phyloP scores from a whole-genome alignment of 495 filamentous ascomycete genomes.

The Lasiosphaeria ovina region DNA sequence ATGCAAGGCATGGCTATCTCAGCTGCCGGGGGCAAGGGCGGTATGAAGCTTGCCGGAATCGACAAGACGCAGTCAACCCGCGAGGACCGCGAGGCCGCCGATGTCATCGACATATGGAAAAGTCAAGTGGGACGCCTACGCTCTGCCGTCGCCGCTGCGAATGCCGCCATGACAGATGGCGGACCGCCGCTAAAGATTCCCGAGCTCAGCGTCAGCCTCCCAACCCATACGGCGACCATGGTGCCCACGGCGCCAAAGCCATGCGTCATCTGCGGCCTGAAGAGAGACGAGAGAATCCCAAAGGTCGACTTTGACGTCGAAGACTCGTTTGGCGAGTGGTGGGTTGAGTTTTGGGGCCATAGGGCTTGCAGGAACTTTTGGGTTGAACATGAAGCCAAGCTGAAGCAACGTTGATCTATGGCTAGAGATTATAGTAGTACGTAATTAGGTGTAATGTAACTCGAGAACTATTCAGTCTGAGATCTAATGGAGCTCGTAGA shows the following conservation, averaged over 20 bases:
- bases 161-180: slow-evolving; percentile 29
- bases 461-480: too few species aligned
- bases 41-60: slow-evolving; percentile 86
- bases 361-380: slow-evolving; percentile 80
- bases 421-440: not conserved
- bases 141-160: slow-evolving; percentile 55
- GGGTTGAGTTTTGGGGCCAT: slow-evolving; percentile 88
- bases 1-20: slow-evolving; percentile 87
- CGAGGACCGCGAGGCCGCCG: slow-evolving; percentile 84
- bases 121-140: slow-evolving; percentile 61
- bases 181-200: slow-evolving; percentile 53
- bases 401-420: slow-evolving; percentile 52
- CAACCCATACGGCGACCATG: slow-evolving; percentile 60
- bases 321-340: slow-evolving; percentile 95
- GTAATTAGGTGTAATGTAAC: not conserved
- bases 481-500: not conserved
- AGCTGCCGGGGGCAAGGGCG: slow-evolving; percentile 58
- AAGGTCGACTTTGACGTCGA: slow-evolving; percentile 74
- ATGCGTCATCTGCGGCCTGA: slow-evolving; percentile 88
- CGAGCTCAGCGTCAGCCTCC: slow-evolving; percentile 62
- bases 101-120: slow-evolving; percentile 73
- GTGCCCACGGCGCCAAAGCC: slow-evolving; percentile 67
- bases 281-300: slow-evolving; percentile 75
- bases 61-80: slow-evolving; percentile 75
- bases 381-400: slow-evolving; percentile 64